Conservation (phyloP, 768 basidiomycete species). For the Lactarius vividus region DNA sequence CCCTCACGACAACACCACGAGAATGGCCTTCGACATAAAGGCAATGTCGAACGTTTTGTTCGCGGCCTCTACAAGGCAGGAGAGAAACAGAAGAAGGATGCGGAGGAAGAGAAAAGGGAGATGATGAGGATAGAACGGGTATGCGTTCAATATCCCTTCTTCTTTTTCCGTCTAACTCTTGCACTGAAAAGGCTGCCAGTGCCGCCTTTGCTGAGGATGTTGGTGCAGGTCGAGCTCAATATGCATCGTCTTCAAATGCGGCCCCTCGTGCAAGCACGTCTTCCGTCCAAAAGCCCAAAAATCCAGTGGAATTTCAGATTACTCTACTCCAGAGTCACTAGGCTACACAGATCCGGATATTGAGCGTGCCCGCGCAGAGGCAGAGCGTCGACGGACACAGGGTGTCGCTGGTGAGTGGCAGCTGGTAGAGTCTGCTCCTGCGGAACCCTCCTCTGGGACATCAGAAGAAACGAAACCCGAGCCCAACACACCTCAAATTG, state of each 20-base stretch:
- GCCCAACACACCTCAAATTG: conserved; percentile 29
- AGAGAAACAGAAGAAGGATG: conserved; percentile 81
- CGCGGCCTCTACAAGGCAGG: conserved; percentile 91
- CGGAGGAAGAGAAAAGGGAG: conserved; percentile 82
- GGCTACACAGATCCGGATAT: conserved; percentile 78
- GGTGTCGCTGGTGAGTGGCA: conserved; percentile 81
- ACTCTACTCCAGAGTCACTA: conserved; percentile 82
- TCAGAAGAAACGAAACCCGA: conserved; percentile 17
- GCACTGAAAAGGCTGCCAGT: conserved; percentile 58
- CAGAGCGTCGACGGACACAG: conserved; percentile 55
- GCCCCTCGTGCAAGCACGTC: conserved; percentile 30
- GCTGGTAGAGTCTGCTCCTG: conserved; percentile 43
- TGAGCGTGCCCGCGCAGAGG: conserved; percentile 59
- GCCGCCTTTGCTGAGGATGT: conserved; percentile 79
- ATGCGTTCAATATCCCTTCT: conserved; percentile 25
- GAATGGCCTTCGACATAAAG: conserved; percentile 89
- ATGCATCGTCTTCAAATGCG: conserved; percentile 28
- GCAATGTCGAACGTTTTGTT: conserved; percentile 90
- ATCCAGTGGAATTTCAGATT: conserved; percentile 73
- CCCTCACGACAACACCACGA: conserved; percentile 92
- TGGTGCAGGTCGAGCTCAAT: conserved; percentile 54
- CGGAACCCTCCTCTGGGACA: conserved; percentile 29
- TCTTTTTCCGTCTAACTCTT: conserved; percentile 15
- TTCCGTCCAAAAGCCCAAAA: conserved; percentile 39
- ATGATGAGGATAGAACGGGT: conserved; percentile 86